phyloP scores from a whole-genome alignment of 2,329 filamentous ascomycete species.

The Verticillium nonalfalfae region DNA sequence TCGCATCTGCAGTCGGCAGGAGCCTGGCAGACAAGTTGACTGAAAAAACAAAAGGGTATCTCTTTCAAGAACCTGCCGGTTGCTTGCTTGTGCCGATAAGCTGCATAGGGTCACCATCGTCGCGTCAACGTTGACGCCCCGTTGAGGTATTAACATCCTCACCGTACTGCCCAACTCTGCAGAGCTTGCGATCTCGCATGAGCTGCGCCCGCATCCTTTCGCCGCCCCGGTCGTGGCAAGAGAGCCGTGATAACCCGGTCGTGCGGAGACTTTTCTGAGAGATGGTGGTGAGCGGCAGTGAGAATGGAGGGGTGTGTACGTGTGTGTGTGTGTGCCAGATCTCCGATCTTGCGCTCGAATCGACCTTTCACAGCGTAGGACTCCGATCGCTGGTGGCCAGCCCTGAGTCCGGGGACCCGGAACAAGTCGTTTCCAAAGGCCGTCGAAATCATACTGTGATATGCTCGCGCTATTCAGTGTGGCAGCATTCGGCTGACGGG shows the following conservation, averaged over 20 bases:
- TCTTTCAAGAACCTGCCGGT: background rate
- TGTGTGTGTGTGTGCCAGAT: background rate
- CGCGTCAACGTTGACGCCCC: background rate
- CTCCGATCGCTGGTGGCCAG: background rate
- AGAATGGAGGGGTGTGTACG: background rate
- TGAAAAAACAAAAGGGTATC: no score
- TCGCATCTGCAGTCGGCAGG: no score
- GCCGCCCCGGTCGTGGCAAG: background rate
- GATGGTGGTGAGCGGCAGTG: background rate
- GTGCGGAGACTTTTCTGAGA: background rate
- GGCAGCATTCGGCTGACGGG: no score
- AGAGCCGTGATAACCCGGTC: background rate
- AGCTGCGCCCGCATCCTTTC: background rate
- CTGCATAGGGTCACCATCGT: background rate
- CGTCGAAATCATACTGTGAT: background rate
- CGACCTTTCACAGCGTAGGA: background rate
- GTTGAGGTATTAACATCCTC: background rate
- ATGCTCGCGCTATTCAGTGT: background rate
- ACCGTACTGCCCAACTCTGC: background rate
- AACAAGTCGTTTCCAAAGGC: background rate
- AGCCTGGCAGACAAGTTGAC: no score
- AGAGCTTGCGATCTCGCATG: background rate
- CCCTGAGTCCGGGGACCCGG: background rate
- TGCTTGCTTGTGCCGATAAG: background rate
- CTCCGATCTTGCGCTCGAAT: background rate